Evolutionary conservation across 2,329 filamentous ascomycete species (phyloP).

Genomic region (Cryphonectria naterciae): DNA sequence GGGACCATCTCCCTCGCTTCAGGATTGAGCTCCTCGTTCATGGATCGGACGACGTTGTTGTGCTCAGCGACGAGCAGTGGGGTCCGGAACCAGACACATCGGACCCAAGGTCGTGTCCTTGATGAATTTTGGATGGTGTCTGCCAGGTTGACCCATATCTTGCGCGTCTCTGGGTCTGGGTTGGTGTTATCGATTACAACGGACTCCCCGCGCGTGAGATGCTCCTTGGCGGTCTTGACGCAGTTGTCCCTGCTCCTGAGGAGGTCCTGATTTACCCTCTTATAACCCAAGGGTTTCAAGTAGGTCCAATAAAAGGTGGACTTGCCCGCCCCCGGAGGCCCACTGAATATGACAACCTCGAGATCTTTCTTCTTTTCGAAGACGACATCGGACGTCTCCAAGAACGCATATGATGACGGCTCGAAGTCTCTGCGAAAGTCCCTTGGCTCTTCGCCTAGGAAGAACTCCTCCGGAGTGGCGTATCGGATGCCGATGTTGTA

Average conservation of each 20-base stretch:
- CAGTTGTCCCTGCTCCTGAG: conserved; percentile 73
- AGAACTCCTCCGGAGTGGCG: conserved; percentile 90
- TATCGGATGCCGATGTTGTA: conserved; percentile 81
- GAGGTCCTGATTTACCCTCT: conserved; percentile 86
- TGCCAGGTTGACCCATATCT: conserved; percentile 79
- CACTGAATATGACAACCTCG: conserved; percentile 85
- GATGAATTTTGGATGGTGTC: conserved; percentile 36
- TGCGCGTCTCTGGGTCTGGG: conserved; percentile 74
- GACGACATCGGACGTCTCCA: conserved; percentile 41
- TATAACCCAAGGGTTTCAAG: conserved; percentile 78
- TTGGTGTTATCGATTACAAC: conserved; percentile 96
- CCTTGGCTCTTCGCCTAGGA: conserved; percentile 69
- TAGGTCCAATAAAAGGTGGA: conserved; percentile 85
- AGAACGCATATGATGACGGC: conserved; percentile 57
- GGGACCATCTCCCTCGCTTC: conserved; percentile 77
- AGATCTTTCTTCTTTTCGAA: conserved; percentile 65
- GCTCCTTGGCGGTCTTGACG: conserved; percentile 71
- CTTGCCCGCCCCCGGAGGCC: conserved; percentile 88
- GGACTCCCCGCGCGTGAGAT: conserved; percentile 66
- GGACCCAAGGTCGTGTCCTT: conserved; percentile 72
- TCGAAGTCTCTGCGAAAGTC: conserved; percentile 75
- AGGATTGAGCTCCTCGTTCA: conserved; percentile 76
- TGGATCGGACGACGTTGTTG: conserved; percentile 81
- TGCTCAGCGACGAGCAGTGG: conserved; percentile 73
- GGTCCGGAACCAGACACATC: conserved; percentile 85